Evolutionary conservation across 2,329 filamentous ascomycete species (phyloP).

Genomic region (Ceratocystis diversiconidia): DNA sequence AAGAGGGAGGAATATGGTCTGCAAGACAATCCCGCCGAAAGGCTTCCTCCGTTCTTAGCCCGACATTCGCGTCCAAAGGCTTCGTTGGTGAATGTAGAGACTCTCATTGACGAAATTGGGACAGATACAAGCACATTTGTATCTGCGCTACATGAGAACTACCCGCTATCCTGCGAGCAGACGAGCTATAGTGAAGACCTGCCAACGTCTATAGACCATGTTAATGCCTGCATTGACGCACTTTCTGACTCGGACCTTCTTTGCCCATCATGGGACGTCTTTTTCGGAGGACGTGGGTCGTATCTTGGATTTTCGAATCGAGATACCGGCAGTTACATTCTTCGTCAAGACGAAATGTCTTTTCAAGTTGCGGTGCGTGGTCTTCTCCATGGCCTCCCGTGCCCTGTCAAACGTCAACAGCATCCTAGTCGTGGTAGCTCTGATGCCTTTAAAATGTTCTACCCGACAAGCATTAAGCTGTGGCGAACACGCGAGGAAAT

Average conservation of each 20-base stretch:
- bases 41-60: constrained; percentile 44
- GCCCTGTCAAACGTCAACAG: constrained; percentile 57
- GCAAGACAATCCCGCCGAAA: constrained; percentile 28
- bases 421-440: constrained; percentile 11
- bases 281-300: constrained; percentile 41
- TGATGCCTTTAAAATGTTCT: constrained; percentile 82
- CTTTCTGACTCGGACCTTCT: constrained; percentile 82
- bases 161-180: constrained; percentile 64
- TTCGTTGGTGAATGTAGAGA: constrained; percentile 55
- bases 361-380: constrained; percentile 86
- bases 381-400: constrained; percentile 68
- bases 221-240: constrained; percentile 73
- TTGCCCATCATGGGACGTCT: constrained; percentile 54
- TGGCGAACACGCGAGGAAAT: constrained; percentile 77
- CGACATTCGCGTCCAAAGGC: constrained; percentile 44
- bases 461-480: constrained; percentile 67
- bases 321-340: constrained; percentile 52
- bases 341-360: constrained; percentile 86
- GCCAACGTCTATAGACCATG: constrained; percentile 43
- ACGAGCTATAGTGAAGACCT: constrained; percentile 37
- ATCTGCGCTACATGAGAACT: constrained; percentile 86
- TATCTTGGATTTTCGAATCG: constrained; percentile 32
- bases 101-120: constrained; percentile 81
- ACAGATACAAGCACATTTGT: constrained; percentile 86
- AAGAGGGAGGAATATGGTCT: constrained; percentile 42